Evolutionary conservation across 345 rosid genomes (phyloP).

Genomic region (Salix viminalis): DNA sequence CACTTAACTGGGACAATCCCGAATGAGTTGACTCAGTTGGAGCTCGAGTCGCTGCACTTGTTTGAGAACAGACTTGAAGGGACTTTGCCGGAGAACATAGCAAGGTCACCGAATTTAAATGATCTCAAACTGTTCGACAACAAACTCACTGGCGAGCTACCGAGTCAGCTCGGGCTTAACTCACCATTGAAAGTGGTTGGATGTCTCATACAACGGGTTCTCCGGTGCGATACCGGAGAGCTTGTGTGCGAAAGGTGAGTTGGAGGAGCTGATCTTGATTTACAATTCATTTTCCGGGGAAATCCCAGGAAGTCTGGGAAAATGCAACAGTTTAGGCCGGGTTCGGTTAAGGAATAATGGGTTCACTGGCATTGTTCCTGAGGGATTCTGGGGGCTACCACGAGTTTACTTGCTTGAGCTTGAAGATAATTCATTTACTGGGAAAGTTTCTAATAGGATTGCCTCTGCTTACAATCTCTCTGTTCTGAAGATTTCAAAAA

Average conservation of each 20-base stretch:
- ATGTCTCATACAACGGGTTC: conserved; percentile 61
- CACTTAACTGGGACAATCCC: conserved; percentile 61
- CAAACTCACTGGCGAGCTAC: conserved; percentile 55
- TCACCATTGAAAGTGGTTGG: conserved; percentile 46
- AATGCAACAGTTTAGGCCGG: conserved; percentile 60
- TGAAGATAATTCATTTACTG: conserved; percentile 52
- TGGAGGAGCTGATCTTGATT: conserved; percentile 59
- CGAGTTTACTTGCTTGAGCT: conserved; percentile 59
- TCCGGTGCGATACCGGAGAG: conserved; percentile 57
- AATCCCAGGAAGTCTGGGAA: conserved; percentile 53
- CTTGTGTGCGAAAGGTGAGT: conserved; percentile 47
- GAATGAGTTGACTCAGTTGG: conserved; percentile 45
- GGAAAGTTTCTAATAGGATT: conserved; percentile 39
- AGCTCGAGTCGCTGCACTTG: conserved; percentile 60
- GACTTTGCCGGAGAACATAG: conserved; percentile 54
- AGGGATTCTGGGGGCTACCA: conserved; percentile 71
- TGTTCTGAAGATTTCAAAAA: conserved; percentile 51
- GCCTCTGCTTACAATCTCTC: conserved; percentile 66
- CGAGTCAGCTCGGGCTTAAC: conserved; percentile 59
- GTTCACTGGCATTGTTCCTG: conserved; percentile 58
- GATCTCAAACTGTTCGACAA: conserved; percentile 77
- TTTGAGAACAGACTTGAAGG: conserved; percentile 69
- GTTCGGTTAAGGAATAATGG: conserved; percentile 55
- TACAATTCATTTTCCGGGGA: conserved; percentile 62
- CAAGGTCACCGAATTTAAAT: conserved; percentile 42